Base-by-base conservation (phyloP, 768 basidiomycete genomes). In the Royoungia palumana region DNA sequence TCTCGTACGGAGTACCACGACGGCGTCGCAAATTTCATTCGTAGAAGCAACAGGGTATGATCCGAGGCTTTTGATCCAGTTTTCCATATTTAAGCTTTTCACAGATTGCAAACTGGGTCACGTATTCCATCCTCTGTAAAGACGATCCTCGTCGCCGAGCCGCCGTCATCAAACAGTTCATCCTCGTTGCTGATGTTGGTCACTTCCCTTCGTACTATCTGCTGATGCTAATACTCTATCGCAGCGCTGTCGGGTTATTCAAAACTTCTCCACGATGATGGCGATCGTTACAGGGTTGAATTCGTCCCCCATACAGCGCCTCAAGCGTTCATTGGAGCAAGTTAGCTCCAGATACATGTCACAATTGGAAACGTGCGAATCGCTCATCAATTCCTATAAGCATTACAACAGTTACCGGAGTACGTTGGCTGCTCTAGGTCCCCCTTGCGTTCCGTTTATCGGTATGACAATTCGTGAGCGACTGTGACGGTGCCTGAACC, bases 371-470 rank as follows among this genome's bases (percentile, higher is more conserved):
- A 67, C 72, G 21, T 72, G 85, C 47, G 81, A 84, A 59, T 70
- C 75, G 49, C 75, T 79, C 35, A 75, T 87, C 57, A 77, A 83
- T 56, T 78, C 82, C 27, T 80, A 79, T 60, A 82, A 80, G 66
- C 87, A 85, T 56, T 87, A 84, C 68, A 77, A 78, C 48, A 80
- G 74, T 44, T 86, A 83, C 65, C 77, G 80, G 44, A 65, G 71
- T 37, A 71, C 75, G 21, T 64, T 87, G 39, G 77, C 79, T 35
- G 70, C 67, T 16, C 75, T 82, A 17, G 71, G 75, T 17, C 80
- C 83, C 10, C 85, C 85, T 35, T 85, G 83, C 47, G 79, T 87
- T 9, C 85, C 85, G 4, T 87, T 87, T 68, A 72, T 87, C 14
- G 85, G 84, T 84, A 58, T 25, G 78, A 59, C 24, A 11, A 25